These are phyloP conservation scores for Candida vaughaniae DNA, from an alignment of 805 yeast species.

Conservation along the genomic window DNA sequence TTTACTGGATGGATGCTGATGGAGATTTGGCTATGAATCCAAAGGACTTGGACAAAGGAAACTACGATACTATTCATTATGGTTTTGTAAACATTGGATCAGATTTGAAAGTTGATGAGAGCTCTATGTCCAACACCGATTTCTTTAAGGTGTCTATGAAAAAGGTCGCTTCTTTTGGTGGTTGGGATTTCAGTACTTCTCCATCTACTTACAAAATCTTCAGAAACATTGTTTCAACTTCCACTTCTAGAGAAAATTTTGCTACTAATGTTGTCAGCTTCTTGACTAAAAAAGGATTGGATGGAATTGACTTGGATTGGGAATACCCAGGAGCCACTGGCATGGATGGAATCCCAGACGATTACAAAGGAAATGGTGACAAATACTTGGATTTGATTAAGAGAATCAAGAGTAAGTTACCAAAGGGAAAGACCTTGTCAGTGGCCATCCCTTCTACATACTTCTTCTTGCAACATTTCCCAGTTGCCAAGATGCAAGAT, in stretches of 20 bases:
- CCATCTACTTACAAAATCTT: slow-evolving; percentile 14
- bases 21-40: slow-evolving; percentile 13
- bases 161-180: slow-evolving; percentile 19
- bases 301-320: slow-evolving; percentile 23
- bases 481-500: slow-evolving; percentile 15
- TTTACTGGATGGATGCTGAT: slow-evolving; percentile 17
- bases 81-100: slow-evolving; percentile 15
- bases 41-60: slow-evolving; percentile 2
- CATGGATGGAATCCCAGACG: slow-evolving; percentile 16
- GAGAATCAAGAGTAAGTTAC: slow-evolving; percentile 11
- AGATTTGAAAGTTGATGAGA: slow-evolving; percentile 14
- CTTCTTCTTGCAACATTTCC: slow-evolving; percentile 16
- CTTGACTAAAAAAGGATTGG: slow-evolving; percentile 13
- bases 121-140: slow-evolving; percentile 8
- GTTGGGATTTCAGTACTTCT: slow-evolving; percentile 17
- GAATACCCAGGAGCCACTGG: slow-evolving; percentile 18
- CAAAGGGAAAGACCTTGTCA: slow-evolving; percentile 14
- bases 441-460: slow-evolving; percentile 19
- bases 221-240: slow-evolving; percentile 11
- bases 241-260: slow-evolving; percentile 12
- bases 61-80: slow-evolving; percentile 16
- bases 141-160: slow-evolving; percentile 13
- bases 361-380: slow-evolving; percentile 11
- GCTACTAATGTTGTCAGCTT: slow-evolving; percentile 16
- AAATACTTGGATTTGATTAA: slow-evolving; percentile 16